phyloP scores from a whole-genome alignment of 192 early-diverging fungal species.

The Nowakowskiella sp. region DNA sequence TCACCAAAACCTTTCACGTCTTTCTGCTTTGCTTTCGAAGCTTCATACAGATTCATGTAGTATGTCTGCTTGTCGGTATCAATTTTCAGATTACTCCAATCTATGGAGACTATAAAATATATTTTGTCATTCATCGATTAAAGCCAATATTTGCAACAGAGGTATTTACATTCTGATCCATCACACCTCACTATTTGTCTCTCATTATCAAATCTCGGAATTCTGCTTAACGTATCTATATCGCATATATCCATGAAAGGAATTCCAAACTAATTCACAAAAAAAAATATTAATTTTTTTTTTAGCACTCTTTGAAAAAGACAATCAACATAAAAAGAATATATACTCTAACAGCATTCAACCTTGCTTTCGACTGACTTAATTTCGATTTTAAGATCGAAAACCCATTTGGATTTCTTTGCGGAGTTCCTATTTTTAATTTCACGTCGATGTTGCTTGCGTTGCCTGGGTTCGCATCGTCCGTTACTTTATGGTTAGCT shows the following conservation, averaged over 20 bases:
- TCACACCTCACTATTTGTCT: background rate
- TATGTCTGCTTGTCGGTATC: slow-evolving; percentile 40
- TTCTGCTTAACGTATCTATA: background rate
- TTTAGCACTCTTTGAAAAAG: slow-evolving; percentile 4
- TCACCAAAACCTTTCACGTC: background rate
- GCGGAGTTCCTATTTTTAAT: no score
- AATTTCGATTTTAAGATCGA: slow-evolving; percentile 34
- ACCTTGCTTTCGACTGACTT: slow-evolving; percentile 30
- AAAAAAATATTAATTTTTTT: no score
- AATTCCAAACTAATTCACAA: slow-evolving; percentile 28
- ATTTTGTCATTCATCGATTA: slow-evolving; percentile 5
- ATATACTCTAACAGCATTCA: slow-evolving; percentile 37
- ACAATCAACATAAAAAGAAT: background rate
- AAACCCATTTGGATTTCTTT: slow-evolving; percentile 30
- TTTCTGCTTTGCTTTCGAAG: slow-evolving; percentile 9
- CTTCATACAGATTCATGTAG: slow-evolving; percentile 30
- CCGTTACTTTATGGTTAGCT: no score
- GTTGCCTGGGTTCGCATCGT: no score
- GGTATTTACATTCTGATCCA: background rate
- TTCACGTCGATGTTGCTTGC: slow-evolving; percentile 17
- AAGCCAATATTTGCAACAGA: background rate
- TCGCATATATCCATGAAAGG: slow-evolving; percentile 28
- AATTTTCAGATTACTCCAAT: slow-evolving; percentile 37
- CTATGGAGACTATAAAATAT: slow-evolving; percentile 17
- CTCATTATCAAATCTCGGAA: background rate